phyloP scores from a whole-genome alignment of 257 asterid genomes.

The Ajuga chamaepitys region DNA sequence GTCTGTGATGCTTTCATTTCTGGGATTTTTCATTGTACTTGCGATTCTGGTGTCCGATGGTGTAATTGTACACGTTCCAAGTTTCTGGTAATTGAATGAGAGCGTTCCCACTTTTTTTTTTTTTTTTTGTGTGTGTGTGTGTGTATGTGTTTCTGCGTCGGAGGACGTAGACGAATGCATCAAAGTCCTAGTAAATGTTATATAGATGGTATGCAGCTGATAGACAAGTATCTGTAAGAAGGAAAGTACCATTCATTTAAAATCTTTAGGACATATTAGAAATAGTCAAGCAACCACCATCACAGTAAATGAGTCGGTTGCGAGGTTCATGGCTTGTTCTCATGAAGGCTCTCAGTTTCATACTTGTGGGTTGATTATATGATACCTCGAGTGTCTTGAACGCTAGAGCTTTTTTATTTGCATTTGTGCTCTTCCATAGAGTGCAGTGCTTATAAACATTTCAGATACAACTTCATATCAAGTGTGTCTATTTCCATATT shows the following conservation, averaged over 20 bases:
- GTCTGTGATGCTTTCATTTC: no score
- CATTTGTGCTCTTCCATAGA: background rate
- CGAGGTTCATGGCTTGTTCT: background rate
- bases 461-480: background rate
- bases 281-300: background rate
- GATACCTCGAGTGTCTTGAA: background rate
- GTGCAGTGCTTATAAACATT: background rate
- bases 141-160: no score
- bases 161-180: background rate
- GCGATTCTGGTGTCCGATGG: no score
- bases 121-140: no score
- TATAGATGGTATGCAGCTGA: background rate
- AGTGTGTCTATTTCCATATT: background rate
- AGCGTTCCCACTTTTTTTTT: background rate
- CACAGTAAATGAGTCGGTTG: background rate
- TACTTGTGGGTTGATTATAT: background rate
- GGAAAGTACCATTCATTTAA: no score
- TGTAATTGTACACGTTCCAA: background rate
- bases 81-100: background rate
- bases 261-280: background rate
- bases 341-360: background rate
- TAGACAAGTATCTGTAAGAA: no score
- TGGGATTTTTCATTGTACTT: no score
- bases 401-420: background rate
- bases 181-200: background rate